Conservation (phyloP, 805 yeast genomes). For the Metschnikowia aberdeeniae region DNA sequence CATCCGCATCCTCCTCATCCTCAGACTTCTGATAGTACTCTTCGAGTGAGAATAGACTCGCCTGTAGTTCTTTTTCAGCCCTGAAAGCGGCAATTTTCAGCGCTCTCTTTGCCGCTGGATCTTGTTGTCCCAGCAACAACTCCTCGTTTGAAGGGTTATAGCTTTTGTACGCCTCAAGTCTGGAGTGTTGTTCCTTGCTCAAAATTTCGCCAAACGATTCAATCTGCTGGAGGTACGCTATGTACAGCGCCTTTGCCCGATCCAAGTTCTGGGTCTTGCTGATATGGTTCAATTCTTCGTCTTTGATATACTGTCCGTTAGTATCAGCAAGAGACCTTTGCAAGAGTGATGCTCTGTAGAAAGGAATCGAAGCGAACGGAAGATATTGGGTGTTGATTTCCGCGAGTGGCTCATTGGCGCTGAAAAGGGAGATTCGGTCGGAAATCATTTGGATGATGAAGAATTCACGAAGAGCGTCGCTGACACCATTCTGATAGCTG, state of each 20-base stretch:
- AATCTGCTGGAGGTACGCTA: conserved; percentile 27
- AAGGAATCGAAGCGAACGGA: conserved; percentile 57
- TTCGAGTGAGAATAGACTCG: conserved; percentile 39
- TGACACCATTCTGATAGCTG: conserved; percentile 38
- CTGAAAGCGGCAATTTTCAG: conserved; percentile 70
- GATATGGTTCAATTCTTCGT: conserved; percentile 1
- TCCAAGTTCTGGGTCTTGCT: conserved; percentile 25
- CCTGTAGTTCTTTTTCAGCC: conserved; percentile 50
- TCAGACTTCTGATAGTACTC: conserved; percentile 18
- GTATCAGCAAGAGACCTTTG: conserved; percentile 13
- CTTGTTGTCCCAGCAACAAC: conserved; percentile 17
- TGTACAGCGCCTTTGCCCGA: conserved; percentile 36
- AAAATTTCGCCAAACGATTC: conserved; percentile 28
- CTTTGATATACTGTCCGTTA: conserved; percentile 17
- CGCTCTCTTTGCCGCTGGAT: conserved; percentile 52
- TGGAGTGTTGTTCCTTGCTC: conserved; percentile 30
- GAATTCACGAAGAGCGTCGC: conserved; percentile 37
- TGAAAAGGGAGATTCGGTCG: conserved; percentile 54
- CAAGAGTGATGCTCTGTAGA: conserved; percentile 43
- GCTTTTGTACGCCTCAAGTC: conserved; percentile 38
- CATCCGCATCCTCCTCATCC: conserved; percentile 13
- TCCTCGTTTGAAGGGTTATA: conserved; percentile 43
- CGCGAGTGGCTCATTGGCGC: conserved; percentile 64
- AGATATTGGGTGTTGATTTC: conserved; percentile 66
- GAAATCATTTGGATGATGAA: conserved; percentile 43